These are phyloP conservation scores for Ammopiptanthus mongolicus DNA, from an alignment of 306 rosid genomes.

Conservation along the genomic window DNA sequence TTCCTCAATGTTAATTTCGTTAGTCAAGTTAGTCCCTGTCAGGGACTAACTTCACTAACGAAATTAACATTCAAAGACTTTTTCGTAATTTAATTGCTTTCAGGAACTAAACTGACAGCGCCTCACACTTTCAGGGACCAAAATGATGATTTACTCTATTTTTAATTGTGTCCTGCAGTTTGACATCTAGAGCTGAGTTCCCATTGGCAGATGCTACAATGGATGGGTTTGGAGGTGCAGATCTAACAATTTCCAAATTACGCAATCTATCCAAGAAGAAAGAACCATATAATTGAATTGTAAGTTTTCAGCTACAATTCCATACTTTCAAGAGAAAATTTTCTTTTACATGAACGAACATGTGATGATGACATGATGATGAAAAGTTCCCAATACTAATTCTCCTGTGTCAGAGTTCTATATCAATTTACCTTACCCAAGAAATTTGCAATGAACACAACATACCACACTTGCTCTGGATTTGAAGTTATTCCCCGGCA, in stretches of 20 bases:
- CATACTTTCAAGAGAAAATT: neutral
- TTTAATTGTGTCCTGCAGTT: constrained; percentile 36
- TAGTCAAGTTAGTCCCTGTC: too few species aligned
- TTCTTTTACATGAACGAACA: neutral
- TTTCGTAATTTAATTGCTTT: too few species aligned
- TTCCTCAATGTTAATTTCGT: too few species aligned
- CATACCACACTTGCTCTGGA: constrained; percentile 10
- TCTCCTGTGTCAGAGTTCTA: neutral
- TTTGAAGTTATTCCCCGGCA: constrained; percentile 18
- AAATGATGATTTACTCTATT: too few species aligned
- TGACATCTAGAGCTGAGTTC: constrained; percentile 92
- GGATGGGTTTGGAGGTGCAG: constrained; percentile 93
- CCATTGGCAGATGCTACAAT: constrained; percentile 69
- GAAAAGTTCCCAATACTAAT: neutral
- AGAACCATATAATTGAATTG: constrained; percentile 28
- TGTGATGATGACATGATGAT: neutral
- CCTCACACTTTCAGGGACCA: too few species aligned
- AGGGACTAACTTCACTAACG: too few species aligned
- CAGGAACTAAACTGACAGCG: too few species aligned
- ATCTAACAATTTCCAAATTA: constrained; percentile 63
- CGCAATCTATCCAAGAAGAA: constrained; percentile 46
- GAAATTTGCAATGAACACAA: constrained; percentile 5
- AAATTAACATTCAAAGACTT: too few species aligned
- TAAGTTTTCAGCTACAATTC: constrained; percentile 12
- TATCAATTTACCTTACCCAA: neutral